phyloP scores from a whole-genome alignment of 2,329 filamentous ascomycete genomes.

The Beauveria rudraprayagi region DNA sequence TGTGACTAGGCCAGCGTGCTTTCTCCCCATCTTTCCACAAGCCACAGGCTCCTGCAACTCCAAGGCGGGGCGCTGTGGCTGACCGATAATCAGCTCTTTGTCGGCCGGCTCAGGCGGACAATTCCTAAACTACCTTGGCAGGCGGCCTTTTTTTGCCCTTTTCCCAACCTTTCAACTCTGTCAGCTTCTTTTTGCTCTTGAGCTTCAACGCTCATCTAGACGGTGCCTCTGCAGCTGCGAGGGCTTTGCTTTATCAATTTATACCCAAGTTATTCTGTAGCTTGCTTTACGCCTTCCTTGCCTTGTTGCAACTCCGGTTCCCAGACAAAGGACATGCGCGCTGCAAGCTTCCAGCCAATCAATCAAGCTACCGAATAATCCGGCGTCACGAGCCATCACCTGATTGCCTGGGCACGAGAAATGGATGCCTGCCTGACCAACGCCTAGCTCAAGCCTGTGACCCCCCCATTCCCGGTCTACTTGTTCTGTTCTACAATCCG shows the following conservation, averaged over 20 bases:
- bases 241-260: not conserved
- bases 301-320: not conserved
- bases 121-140: not conserved
- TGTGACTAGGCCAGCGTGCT: too few species aligned
- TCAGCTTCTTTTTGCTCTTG: not conserved
- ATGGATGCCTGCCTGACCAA: slow-evolving; percentile 5
- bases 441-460: not conserved
- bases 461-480: not conserved
- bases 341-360: not conserved
- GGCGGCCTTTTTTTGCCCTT: not conserved
- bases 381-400: not conserved
- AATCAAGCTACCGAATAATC: not conserved
- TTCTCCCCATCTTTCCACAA: too few species aligned
- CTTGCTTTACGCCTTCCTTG: not conserved
- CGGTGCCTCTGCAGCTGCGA: not conserved
- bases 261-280: not conserved
- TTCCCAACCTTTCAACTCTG: not conserved
- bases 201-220: not conserved
- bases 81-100: not conserved
- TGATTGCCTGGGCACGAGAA: not conserved
- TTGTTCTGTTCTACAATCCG: not conserved
- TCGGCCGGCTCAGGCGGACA: not conserved
- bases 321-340: not conserved
- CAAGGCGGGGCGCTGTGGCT: not conserved
- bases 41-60: not conserved